phyloP scores from a whole-genome alignment of 345 rosid genomes.

The Ricinus communis region DNA sequence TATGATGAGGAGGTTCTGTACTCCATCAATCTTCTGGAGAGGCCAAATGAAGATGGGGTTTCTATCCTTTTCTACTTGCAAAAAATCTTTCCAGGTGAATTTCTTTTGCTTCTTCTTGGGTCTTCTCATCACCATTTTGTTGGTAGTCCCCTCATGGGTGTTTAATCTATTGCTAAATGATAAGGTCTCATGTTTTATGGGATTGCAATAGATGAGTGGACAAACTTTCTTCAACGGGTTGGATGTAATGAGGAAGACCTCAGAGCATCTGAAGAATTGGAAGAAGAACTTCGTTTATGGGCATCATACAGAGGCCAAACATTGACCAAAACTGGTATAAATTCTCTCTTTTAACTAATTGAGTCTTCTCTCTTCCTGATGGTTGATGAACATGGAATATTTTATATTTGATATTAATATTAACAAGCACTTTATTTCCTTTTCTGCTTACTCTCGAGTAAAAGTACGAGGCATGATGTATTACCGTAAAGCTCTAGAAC shows the following conservation, averaged over 20 bases:
- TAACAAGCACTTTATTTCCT: background rate
- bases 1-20: constrained; percentile 88
- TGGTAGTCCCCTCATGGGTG: background rate
- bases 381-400: background rate
- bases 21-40: constrained; percentile 66
- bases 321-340: constrained; percentile 83
- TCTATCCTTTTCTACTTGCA: constrained; percentile 91
- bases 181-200: background rate
- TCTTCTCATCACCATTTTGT: background rate
- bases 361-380: background rate
- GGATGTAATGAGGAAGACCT: constrained; percentile 64
- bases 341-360: background rate
- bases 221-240: constrained; percentile 83
- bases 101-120: background rate
- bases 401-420: constrained; percentile 9
- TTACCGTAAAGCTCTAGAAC: constrained; percentile 93
- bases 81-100: constrained; percentile 91
- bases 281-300: constrained; percentile 87
- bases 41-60: constrained; percentile 91
- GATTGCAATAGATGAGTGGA: constrained; percentile 86
- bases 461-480: constrained; percentile 84
- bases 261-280: constrained; percentile 53
- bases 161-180: background rate
- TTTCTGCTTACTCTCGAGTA: constrained; percentile 1
- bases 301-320: constrained; percentile 99